phyloP scores from a whole-genome alignment of 805 yeast genomes.

The Wickerhamomyces xylosicus region DNA sequence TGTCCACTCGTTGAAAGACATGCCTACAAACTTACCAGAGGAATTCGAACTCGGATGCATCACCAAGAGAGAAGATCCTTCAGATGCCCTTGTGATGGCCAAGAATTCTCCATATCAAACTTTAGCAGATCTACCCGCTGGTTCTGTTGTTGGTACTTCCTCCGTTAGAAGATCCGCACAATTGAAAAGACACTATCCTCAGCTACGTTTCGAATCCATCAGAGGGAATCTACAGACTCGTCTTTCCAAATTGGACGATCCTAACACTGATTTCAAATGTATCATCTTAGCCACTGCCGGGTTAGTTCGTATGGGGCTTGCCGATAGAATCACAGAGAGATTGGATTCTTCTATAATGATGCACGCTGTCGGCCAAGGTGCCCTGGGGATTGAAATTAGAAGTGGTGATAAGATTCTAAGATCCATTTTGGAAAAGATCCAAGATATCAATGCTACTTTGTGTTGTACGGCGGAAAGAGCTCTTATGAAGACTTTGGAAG shows the following conservation, averaged over 20 bases:
- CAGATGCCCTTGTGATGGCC: constrained; percentile 83
- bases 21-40: constrained; percentile 85
- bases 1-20: constrained; percentile 89
- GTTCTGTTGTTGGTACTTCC: constrained; percentile 90
- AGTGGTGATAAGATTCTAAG: constrained; percentile 50
- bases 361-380: constrained; percentile 99
- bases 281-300: constrained; percentile 92
- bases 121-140: constrained; percentile 70
- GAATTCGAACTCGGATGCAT: constrained; percentile 90
- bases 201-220: constrained; percentile 68
- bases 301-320: constrained; percentile 59
- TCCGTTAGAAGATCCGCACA: constrained; percentile 93
- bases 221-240: constrained; percentile 84
- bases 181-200: constrained; percentile 67
- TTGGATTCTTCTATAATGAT: constrained; percentile 75
- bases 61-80: constrained; percentile 79
- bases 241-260: constrained; percentile 67
- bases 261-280: constrained; percentile 54
- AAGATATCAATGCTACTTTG: constrained; percentile 53
- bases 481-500: constrained; percentile 80
- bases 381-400: constrained; percentile 85
- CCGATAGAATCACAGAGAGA: constrained; percentile 63
- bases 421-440: constrained; percentile 51
- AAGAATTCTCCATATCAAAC: constrained; percentile 49
- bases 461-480: constrained; percentile 86